A percentile compares a stretch with the other conserved stretches of the same genome.
Evolutionary conservation across 495 filamentous ascomycete species (phyloP).

Genomic region (Hypomontagnella submonticulosa): DNA sequence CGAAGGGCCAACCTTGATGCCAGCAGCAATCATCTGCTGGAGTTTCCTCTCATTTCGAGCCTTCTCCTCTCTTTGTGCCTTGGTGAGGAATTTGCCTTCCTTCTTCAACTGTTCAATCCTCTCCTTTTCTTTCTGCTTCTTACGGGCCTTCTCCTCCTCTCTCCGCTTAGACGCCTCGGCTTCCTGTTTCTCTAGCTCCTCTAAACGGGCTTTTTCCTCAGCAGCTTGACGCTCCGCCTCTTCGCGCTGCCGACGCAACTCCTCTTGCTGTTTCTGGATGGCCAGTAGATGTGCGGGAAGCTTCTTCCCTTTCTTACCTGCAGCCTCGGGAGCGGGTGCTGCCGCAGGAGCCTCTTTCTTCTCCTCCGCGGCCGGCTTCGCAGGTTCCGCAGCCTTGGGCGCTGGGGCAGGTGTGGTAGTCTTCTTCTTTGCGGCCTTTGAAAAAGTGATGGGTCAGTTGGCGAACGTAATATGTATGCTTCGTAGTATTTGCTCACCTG

Average conservation of each 20-base stretch:
- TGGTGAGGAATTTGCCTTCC: constrained; percentile 94
- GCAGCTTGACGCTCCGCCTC: constrained; percentile 73
- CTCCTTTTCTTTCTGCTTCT: constrained; percentile 96
- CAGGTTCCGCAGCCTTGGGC: constrained; percentile 59
- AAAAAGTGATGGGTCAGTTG: constrained; percentile 34
- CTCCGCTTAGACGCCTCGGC: constrained; percentile 64
- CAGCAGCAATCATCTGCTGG: constrained; percentile 93
- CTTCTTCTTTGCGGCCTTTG: constrained; percentile 77
- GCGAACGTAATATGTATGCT: background rate
- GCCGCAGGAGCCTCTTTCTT: constrained; percentile 57
- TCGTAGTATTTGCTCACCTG: constrained; percentile 64
- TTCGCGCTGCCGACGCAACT: constrained; percentile 76
- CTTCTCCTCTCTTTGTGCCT: constrained; percentile 90
- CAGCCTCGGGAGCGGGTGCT: constrained; percentile 60
- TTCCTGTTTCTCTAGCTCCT: constrained; percentile 72
- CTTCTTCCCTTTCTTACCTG: constrained; percentile 90
- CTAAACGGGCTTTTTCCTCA: constrained; percentile 78
- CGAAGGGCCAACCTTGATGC: constrained; percentile 82
- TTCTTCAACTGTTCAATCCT: constrained; percentile 94
- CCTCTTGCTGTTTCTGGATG: constrained; percentile 93
- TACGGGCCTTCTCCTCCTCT: constrained; percentile 77
- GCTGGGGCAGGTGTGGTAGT: constrained; percentile 57
- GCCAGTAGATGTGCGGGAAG: constrained; percentile 81
- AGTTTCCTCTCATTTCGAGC: constrained; percentile 84
- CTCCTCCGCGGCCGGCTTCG: constrained; percentile 59